These are phyloP conservation scores for Chrysochromulina tobinii DNA, from an alignment of 78 protist genomes.

Conservation along the genomic window DNA sequence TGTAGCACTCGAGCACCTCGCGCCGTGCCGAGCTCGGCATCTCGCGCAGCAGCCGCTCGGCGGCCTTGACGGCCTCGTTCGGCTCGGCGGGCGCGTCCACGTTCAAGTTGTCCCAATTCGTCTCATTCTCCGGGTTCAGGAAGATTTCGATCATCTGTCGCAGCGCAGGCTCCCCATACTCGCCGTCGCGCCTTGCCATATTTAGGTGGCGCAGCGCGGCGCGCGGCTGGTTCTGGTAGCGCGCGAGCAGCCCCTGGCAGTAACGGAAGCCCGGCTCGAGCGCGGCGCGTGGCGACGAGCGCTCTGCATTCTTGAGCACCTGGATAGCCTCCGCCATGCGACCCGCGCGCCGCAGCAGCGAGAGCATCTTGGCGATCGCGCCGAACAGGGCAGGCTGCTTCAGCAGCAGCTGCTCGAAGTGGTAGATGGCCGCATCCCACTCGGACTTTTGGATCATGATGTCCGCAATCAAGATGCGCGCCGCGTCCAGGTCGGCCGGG, in stretches of 20 bases:
- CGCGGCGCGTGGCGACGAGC: not conserved
- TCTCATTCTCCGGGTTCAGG: slow-evolving; percentile 47
- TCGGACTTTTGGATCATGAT: slow-evolving; percentile 58
- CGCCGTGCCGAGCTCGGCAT: not conserved
- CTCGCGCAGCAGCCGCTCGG: slow-evolving; percentile 46
- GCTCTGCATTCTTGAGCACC: slow-evolving; percentile 43
- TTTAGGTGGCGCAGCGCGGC: slow-evolving; percentile 64
- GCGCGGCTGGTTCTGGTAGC: slow-evolving; percentile 21
- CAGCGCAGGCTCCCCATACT: slow-evolving; percentile 55
- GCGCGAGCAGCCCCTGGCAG: slow-evolving; percentile 36
- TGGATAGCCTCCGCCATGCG: slow-evolving; percentile 30
- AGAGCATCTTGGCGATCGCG: slow-evolving; percentile 58
- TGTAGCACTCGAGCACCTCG: not conserved
- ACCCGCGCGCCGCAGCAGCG: slow-evolving; percentile 71
- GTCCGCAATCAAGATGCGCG: slow-evolving; percentile 75
- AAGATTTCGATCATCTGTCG: slow-evolving; percentile 63
- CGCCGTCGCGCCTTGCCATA: slow-evolving; percentile 51
- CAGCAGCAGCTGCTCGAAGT: slow-evolving; percentile 64
- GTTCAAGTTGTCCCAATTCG: not conserved
- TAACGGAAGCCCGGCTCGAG: slow-evolving; percentile 47
- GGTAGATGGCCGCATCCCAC: slow-evolving; percentile 54
- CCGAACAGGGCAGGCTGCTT: slow-evolving; percentile 53
- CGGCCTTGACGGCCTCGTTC: slow-evolving; percentile 26
- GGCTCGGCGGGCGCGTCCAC: not conserved
- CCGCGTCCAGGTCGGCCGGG: slow-evolving; percentile 29